Base-by-base conservation (phyloP, 495 filamentous ascomycete species). In the Xylaria acuta region DNA sequence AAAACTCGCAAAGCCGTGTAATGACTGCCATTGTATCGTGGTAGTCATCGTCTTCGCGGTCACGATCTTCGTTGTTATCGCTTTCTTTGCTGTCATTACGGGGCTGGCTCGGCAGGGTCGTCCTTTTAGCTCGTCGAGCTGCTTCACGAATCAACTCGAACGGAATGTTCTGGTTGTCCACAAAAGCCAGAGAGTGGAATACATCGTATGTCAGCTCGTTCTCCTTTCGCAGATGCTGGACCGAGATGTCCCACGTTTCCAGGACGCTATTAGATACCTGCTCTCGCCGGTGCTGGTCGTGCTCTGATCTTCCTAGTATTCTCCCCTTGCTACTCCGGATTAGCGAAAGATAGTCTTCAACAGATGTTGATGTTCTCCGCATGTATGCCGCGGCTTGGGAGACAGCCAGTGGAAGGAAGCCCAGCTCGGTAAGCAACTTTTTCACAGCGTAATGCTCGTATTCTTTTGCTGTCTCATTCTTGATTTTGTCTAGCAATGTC, bases 301-400 rank as follows among this genome's bases (percentile, higher is more conserved):
- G 60, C 45, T 77, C 63, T 11, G 75, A 72, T 53, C 56, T 36
- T 36, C 59, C 59, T 14, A 77, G 69, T 8, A 73, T 5, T 58
- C 49, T 32, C 71, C 67, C 73, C 74, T 70, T 69, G 18, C 64
- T 41, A 38, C 41, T 41, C 22, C 18, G 32, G 45, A 77, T 59
- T 40, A 59, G 73, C 16, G 59, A 75, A 54, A 73, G 53, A 67
- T 77, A 77, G 27, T 73, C 47, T 9, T 65, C 14, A 12, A 75
- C 74, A 27, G 75, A 60, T 36, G 63, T 75, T 40, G 73, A 69
- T n/a, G 70, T 81, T 40, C 77, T 71, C 25, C 74, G 58, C 56
- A 77, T 73, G 69, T 77, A 78, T 67, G 76, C 75, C 30, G 74
- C 75, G 1, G 80, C 74, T 47, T 80, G 78, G 3, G 75, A 67